Evolutionary conservation across 805 yeast species (phyloP).

Genomic region (Metschnikowia rubicola): DNA sequence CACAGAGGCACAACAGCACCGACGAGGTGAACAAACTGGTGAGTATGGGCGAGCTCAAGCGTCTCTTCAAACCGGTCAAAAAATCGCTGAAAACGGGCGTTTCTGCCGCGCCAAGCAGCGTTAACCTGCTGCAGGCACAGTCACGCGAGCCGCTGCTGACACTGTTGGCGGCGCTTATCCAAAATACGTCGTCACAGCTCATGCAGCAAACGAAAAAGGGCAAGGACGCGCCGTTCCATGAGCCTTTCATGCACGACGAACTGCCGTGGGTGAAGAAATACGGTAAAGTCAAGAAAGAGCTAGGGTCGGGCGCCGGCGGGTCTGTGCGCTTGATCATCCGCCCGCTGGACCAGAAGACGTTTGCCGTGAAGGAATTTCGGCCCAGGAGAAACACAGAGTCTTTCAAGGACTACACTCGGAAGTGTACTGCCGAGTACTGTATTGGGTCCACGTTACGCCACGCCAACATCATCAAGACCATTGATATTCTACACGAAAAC

Average conservation of each 20-base stretch:
- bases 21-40: constrained; percentile 30
- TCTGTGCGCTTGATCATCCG: constrained; percentile 70
- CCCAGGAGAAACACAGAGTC: constrained; percentile 67
- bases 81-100: constrained; percentile 21
- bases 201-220: constrained; percentile 21
- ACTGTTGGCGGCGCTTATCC: constrained; percentile 17
- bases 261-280: constrained; percentile 47
- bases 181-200: constrained; percentile 17
- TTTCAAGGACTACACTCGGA: constrained; percentile 74
- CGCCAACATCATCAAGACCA: constrained; percentile 74
- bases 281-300: constrained; percentile 67
- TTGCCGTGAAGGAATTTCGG: constrained; percentile 83
- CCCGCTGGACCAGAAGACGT: constrained; percentile 64
- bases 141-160: constrained; percentile 18
- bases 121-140: background rate
- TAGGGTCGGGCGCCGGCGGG: constrained; percentile 89
- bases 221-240: constrained; percentile 11
- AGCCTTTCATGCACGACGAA: constrained; percentile 22
- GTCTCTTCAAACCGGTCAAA: constrained; percentile 63
- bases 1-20: constrained; percentile 3
- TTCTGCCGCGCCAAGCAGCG: background rate
- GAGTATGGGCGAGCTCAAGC: constrained; percentile 69
- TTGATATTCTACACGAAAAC: constrained; percentile 69
- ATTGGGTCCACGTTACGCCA: constrained; percentile 80
- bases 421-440: constrained; percentile 86